Evolutionary conservation across 2,329 filamentous ascomycete species (phyloP), one percentile per base, ranked within the genome.

Genomic region (Fusarium algeriense): DNA sequence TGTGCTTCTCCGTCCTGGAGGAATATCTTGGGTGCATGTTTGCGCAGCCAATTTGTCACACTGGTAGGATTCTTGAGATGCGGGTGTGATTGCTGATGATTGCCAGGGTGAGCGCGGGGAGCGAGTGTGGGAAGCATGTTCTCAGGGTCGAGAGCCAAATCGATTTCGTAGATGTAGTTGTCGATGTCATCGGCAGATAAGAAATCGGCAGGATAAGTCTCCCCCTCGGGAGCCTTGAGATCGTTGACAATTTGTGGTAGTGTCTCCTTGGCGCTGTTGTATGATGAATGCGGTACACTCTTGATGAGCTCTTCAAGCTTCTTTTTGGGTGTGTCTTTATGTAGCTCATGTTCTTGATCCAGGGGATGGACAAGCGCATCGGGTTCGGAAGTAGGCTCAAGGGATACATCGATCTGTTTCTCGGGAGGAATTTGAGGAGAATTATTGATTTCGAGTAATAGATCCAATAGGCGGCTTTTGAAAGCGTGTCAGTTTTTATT

Each of bases 41-140:
- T 91, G 69, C 93, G 89, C 15, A 99, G 88, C 96, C 96, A 99
- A 80, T 97, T 98, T 83, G 97, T 97, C 6, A 97, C 95, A 64
- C 93, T 97, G 44, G 94, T 93, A 0, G 95, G 94, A 79, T 98
- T 98, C 74, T 85, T 84, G 44, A 85, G 79, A 46, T 82, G 72
- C 76, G 81, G 75, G 81, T 84, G 76, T 49, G 80, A 76, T 73
- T 79, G 81, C 59, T 78, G 81, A 63, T 79, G 78, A 28, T 77
- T 76, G 58, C 78, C 78, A 20, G 80, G 78, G 35, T 82, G 74
- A 69, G 82, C 82, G 44, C 84, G 82, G 8, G 88, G 87, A 14
- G 89, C 88, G 41, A 89, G 82, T 8, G 85, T 84, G 26, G 85
- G 80, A 66, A 87, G 75, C 50, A 28, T 81, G 80, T n/a, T 74